Base-by-base conservation (phyloP, 2,329 filamentous ascomycete genomes). In the Periconia sp. region DNA sequence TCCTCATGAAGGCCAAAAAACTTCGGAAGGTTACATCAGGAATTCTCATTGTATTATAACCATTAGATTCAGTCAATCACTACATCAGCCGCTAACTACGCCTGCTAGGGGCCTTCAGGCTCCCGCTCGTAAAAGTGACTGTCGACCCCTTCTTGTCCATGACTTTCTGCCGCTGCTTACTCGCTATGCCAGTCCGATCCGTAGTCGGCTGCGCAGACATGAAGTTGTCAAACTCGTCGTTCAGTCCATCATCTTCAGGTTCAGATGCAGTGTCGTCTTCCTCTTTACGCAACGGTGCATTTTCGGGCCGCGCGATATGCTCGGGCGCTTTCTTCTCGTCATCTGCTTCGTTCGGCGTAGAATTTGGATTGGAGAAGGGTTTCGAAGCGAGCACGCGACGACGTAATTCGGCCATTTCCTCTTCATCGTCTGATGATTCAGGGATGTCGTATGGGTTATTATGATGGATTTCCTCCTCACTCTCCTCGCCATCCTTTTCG, bases 341-440 rank as follows among this genome's bases (percentile, higher is more conserved):
- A 7, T 57, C 50, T 2, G 52, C 49, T 4, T 47, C 45, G 2
- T 56, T 48, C 3, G 53, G 41, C 64, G 36, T 64, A 59, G 32
- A 73, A 34, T 48, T 70, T 8, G 79, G 73, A 53, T 88, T 88
- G 29, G 87, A 75, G 61, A 99, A 99, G 0, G 91, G 84, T 65
- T 92, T 96, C 5, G 92, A 96, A 5, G 87, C 88, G 2, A 99
- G 80, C n/a, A 97, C 90, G 57, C 89, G 89, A 40, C 87, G 84
- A 35, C 94, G 83, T 38, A 99, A 86, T 62, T 95, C 92, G 24
- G 89, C 92, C 92, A 97, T 97, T 64, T 91, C 86, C 38, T 88
- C 88, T 58, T 95, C 90, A 43, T 96, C 87, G 43, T 88, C 89
- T 22, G 82, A 84, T 4, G 70, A 69, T 41, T 91, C 87, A 8